Evolutionary conservation across 2,329 filamentous ascomycete species (phyloP).

Genomic region (Amauroascus verrucosus): DNA sequence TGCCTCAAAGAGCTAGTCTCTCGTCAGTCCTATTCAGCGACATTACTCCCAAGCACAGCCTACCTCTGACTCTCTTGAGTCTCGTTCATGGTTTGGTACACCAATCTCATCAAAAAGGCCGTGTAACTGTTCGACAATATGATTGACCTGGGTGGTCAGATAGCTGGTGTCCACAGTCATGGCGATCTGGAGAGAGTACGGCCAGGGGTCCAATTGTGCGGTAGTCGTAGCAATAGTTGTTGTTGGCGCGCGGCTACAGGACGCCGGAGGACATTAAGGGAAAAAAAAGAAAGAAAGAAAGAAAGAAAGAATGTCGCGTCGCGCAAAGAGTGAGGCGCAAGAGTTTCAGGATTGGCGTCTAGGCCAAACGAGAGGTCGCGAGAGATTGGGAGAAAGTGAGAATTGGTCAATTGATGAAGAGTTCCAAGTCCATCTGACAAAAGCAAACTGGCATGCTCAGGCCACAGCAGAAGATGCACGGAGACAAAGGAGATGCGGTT

Average conservation of each 20-base stretch:
- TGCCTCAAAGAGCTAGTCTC: constrained; percentile 68
- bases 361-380: neutral
- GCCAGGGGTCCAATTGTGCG: neutral
- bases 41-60: constrained; percentile 20
- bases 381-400: neutral
- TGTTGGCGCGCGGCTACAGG: neutral
- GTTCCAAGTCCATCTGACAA: constrained; percentile 9
- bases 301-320: neutral
- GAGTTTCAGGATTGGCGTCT: neutral
- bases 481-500: neutral
- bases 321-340: constrained; percentile 10
- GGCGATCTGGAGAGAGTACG: neutral
- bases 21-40: neutral
- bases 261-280: neutral
- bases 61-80: constrained; percentile 81
- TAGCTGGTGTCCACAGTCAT: constrained; percentile 78
- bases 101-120: constrained; percentile 96
- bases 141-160: constrained; percentile 88
- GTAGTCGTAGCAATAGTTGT: neutral
- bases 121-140: constrained; percentile 85
- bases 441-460: constrained; percentile 9
- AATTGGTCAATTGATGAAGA: constrained; percentile 9
- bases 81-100: constrained; percentile 84
- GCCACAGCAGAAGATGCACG: neutral
- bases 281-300: neutral